These are phyloP conservation scores for Tremellales sp. DNA, from an alignment of 1,284 basidiomycete species.

Conservation along the genomic window DNA sequence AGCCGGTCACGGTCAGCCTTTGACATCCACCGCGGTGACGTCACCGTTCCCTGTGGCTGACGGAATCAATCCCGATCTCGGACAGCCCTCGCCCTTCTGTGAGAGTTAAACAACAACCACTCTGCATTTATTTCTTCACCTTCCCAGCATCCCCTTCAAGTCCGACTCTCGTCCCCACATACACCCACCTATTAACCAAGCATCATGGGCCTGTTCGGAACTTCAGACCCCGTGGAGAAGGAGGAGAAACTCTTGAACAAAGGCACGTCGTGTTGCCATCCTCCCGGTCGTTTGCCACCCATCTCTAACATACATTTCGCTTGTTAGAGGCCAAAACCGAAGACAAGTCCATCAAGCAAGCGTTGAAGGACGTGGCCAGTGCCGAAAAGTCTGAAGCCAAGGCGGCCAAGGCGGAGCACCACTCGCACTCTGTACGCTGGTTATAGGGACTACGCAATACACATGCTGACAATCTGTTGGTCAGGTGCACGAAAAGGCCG, in stretches of 20 bases:
- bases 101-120: neutral
- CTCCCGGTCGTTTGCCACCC: neutral
- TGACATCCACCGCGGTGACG: no score
- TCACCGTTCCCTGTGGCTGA: no score
- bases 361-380: conserved; percentile 34
- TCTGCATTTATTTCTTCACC: neutral
- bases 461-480: neutral
- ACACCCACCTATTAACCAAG: neutral
- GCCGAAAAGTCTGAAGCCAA: conserved; percentile 40
- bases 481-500: conserved; percentile 36
- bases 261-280: conserved; percentile 24
- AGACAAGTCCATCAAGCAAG: conserved; percentile 30
- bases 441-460: neutral
- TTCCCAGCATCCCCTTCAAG: neutral
- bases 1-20: no score
- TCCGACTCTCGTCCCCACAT: conserved; percentile 1
- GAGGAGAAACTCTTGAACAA: conserved; percentile 40
- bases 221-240: conserved; percentile 35
- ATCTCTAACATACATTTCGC: neutral
- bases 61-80: no score
- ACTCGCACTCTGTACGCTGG: conserved; percentile 27
- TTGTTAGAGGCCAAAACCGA: conserved; percentile 27
- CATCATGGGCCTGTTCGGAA: conserved; percentile 43
- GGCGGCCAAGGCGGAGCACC: conserved; percentile 31
- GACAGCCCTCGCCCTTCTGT: no score